Conservation (phyloP, 2,329 filamentous ascomycete species). For the Ceratocystis harringtonii region DNA sequence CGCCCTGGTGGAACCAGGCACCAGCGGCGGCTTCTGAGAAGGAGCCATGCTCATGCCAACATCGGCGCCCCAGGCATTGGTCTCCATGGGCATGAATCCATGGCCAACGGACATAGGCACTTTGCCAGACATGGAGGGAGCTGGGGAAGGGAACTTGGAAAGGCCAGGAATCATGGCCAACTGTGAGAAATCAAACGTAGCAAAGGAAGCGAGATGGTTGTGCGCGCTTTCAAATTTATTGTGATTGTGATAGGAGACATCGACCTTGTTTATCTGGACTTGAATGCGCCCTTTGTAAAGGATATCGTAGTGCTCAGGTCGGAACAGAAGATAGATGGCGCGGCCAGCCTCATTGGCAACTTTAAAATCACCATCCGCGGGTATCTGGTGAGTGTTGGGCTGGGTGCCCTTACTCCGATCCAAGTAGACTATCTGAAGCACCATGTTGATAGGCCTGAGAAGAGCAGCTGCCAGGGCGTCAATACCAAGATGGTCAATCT, state of each 20-base stretch:
- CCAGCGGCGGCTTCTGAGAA: not conserved
- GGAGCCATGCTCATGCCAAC: not conserved
- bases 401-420: conserved; percentile 67
- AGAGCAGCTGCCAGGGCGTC: conserved; percentile 63
- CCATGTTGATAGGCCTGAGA: conserved; percentile 62
- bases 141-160: conserved; percentile 21
- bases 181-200: conserved; percentile 30
- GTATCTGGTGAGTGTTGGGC: conserved; percentile 57
- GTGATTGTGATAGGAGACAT: conserved; percentile 34
- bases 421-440: conserved; percentile 79
- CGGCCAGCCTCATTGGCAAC: conserved; percentile 31
- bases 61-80: conserved; percentile 1
- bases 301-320: conserved; percentile 82
- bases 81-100: conserved; percentile 22
- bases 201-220: conserved; percentile 28
- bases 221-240: conserved; percentile 30
- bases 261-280: conserved; percentile 35
- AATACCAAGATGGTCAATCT: conserved; percentile 85
- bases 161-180: conserved; percentile 36
- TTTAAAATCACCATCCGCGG: conserved; percentile 35
- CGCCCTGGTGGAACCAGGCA: not conserved
- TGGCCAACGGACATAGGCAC: conserved; percentile 21
- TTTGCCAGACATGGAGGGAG: conserved; percentile 1
- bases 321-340: conserved; percentile 46
- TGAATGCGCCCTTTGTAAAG: conserved; percentile 49